These are phyloP conservation scores for Euptelea pleiosperma DNA, from an alignment of 164 flowering plant species.

Conservation along the genomic window DNA sequence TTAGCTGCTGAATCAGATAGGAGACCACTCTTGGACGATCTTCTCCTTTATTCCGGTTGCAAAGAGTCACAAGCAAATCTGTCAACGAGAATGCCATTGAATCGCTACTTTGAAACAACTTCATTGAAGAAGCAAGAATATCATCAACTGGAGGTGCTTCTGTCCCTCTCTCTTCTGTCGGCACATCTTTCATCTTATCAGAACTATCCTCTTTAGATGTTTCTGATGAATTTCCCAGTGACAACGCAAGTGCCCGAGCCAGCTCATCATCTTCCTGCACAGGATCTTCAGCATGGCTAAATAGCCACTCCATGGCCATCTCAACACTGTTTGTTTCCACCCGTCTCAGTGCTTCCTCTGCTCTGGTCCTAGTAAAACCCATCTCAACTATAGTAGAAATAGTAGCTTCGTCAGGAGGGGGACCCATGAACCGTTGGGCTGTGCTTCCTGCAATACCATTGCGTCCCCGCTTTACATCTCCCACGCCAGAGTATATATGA, in stretches of 20 bases:
- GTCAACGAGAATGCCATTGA: constrained; percentile 70
- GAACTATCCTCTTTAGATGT: constrained; percentile 54
- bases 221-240: constrained; percentile 77
- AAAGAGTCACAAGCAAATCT: constrained; percentile 78
- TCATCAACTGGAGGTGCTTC: constrained; percentile 79
- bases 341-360: constrained; percentile 84
- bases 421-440: constrained; percentile 50
- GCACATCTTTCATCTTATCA: constrained; percentile 51
- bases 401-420: constrained; percentile 87
- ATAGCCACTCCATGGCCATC: constrained; percentile 98
- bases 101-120: constrained; percentile 69
- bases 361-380: constrained; percentile 93
- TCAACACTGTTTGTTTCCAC: constrained; percentile 89
- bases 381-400: constrained; percentile 86
- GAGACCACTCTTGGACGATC: constrained; percentile 68
- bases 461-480: constrained; percentile 59
- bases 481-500: constrained; percentile 77
- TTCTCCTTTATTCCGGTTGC: constrained; percentile 79
- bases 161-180: constrained; percentile 46
- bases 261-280: constrained; percentile 95
- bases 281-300: constrained; percentile 87
- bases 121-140: constrained; percentile 65
- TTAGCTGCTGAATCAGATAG: constrained; percentile 74
- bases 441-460: constrained; percentile 48
- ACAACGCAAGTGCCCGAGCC: constrained; percentile 91